These are phyloP conservation scores for Taiozyma sp. DNA, from an alignment of 1,139 yeast genomes.

Conservation along the genomic window DNA sequence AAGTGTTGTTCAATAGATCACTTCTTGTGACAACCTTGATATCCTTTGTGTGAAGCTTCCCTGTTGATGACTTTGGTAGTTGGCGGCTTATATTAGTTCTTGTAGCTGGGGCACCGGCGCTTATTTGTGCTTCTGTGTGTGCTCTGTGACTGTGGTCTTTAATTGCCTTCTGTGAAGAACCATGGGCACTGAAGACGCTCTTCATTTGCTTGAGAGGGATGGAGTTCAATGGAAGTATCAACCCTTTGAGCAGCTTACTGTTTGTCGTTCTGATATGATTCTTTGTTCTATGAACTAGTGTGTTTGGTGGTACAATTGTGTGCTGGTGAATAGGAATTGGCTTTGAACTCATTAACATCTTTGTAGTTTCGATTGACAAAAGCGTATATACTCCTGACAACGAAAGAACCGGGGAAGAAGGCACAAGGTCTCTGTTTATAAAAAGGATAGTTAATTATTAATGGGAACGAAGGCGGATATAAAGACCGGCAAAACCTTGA, in stretches of 20 bases:
- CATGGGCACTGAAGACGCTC: neutral
- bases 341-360: neutral
- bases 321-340: neutral
- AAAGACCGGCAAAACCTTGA: neutral
- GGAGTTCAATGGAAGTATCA: neutral
- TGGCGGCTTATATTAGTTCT: neutral
- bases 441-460: neutral
- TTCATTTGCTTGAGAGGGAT: neutral
- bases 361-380: neutral
- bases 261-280: neutral
- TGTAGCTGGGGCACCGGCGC: neutral
- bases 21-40: constrained; percentile 11
- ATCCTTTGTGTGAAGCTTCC: constrained; percentile 6
- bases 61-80: neutral
- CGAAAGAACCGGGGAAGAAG: neutral
- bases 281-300: neutral
- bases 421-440: neutral
- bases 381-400: neutral
- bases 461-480: neutral
- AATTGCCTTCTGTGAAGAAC: neutral
- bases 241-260: neutral
- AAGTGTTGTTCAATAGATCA: constrained; percentile 17
- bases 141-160: neutral
- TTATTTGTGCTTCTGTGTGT: neutral
- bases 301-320: neutral